Percentiles rank a stretch among this genome's conserved stretches.
Conservation (phyloP, 176 grass and related monocot species). For the Zea mays region DNA sequence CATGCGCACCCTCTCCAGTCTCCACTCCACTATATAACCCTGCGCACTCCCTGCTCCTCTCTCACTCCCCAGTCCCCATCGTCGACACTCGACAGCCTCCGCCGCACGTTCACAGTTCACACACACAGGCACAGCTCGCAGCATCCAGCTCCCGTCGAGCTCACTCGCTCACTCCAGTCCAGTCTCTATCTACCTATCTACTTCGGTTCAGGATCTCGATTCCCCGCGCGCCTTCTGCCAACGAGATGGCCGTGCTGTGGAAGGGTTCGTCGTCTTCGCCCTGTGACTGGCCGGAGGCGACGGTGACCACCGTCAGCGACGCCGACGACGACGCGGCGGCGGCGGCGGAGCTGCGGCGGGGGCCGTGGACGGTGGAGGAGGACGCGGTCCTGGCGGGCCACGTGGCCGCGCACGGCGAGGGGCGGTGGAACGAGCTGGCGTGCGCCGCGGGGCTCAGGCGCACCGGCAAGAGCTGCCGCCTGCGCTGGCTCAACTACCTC, state of each 20-base stretch:
- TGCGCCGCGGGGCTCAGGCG: conserved; percentile 58
- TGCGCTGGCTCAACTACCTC: conserved; percentile 93
- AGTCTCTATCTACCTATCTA: too few relatives aligned
- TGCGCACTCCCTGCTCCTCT: background rate
- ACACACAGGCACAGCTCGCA: background rate
- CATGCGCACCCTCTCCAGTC: too few relatives aligned
- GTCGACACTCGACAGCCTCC: conserved; percentile 9
- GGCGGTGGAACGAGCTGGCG: conserved; percentile 80
- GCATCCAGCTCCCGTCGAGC: background rate
- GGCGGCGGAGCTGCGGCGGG: conserved; percentile 37
- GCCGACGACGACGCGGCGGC: background rate
- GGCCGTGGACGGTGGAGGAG: conserved; percentile 80
- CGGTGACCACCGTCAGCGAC: background rate
- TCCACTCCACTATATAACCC: too few relatives aligned
- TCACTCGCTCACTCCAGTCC: conserved; percentile 9
- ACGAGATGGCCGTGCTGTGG: conserved; percentile 23
- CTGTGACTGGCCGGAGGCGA: background rate
- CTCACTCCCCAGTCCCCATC: too few relatives aligned
- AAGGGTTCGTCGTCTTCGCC: background rate
- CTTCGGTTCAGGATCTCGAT: too few relatives aligned
- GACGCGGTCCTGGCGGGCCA: conserved; percentile 56
- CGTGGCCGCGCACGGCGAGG: conserved; percentile 59
- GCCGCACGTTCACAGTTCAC: conserved; percentile 27
- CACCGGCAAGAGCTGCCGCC: conserved; percentile 88
- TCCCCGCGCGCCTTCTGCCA: too few relatives aligned